phyloP scores from a whole-genome alignment of 306 rosid genomes.

The Cyamopsis tetragonoloba region DNA sequence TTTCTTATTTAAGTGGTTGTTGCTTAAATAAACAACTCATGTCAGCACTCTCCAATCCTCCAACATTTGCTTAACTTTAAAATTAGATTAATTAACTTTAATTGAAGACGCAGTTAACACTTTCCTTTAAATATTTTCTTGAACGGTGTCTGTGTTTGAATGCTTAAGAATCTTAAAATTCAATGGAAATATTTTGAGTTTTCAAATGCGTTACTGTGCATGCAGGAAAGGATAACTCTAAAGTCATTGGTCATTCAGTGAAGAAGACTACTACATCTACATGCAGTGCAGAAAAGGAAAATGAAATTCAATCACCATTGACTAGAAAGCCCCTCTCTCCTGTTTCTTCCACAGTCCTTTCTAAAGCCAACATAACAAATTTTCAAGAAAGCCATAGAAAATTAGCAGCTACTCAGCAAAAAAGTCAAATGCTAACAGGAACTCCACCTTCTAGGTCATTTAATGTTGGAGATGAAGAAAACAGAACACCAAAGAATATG shows the following conservation, averaged over 20 bases:
- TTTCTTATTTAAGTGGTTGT: no score
- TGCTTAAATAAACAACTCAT: no score
- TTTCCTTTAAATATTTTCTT: no score
- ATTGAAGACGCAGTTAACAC: no score
- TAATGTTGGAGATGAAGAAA: conserved; percentile 34
- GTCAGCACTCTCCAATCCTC: no score
- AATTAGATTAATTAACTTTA: no score
- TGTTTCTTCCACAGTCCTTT: conserved; percentile 33
- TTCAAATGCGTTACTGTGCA: neutral
- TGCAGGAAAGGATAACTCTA: conserved; percentile 41
- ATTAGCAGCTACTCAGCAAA: neutral
- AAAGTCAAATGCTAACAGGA: conserved; percentile 15
- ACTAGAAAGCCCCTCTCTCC: conserved; percentile 61
- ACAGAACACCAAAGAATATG: conserved; percentile 45
- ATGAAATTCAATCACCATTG: conserved; percentile 31
- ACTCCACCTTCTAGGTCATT: conserved; percentile 46
- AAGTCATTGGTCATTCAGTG: conserved; percentile 26
- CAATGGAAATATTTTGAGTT: neutral
- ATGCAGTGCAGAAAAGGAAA: conserved; percentile 20
- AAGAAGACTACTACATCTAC: conserved; percentile 30
- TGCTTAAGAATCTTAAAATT: neutral
- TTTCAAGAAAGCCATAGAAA: conserved; percentile 28
- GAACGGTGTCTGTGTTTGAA: neutral
- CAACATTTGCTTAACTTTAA: no score
- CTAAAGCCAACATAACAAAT: conserved; percentile 37